phyloP scores from a whole-genome alignment of 140 eudicot genomes.

The Senecio squalidus region DNA sequence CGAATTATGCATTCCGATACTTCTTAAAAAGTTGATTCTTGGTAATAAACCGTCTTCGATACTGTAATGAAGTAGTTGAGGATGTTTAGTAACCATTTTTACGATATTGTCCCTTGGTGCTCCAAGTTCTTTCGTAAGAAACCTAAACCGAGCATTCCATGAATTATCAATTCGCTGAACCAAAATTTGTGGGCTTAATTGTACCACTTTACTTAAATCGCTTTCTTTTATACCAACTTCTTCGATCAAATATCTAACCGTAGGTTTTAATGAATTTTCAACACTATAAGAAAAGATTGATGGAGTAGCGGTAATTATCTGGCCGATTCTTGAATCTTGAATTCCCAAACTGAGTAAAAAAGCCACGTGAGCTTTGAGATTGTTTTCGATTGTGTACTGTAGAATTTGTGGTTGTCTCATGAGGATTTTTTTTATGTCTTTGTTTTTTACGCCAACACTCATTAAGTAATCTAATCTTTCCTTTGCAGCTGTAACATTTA shows the following conservation, averaged over 20 bases:
- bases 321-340: constrained; percentile 80
- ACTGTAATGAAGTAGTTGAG: constrained; percentile 91
- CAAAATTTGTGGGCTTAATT: constrained; percentile 88
- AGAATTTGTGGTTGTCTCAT: constrained; percentile 88
- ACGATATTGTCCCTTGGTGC: constrained; percentile 85
- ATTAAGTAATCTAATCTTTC: constrained; percentile 78
- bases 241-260: constrained; percentile 78
- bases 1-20: constrained; percentile 81
- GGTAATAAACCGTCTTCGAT: constrained; percentile 88
- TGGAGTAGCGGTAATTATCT: constrained; percentile 79
- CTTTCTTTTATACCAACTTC: constrained; percentile 78
- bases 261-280: constrained; percentile 84
- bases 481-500: constrained; percentile 60
- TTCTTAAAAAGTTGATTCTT: constrained; percentile 77
- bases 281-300: constrained; percentile 83
- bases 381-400: constrained; percentile 72
- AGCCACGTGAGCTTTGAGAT: constrained; percentile 82
- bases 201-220: constrained; percentile 87
- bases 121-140: constrained; percentile 73
- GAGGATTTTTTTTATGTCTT: constrained; percentile 73
- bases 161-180: constrained; percentile 79
- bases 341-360: constrained; percentile 78
- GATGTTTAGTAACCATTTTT: constrained; percentile 91
- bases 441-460: constrained; percentile 75
- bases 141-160: constrained; percentile 66